A percentile compares a stretch with the other conserved stretches of the same genome.
Conservation (phyloP, 192 early-diverging fungal genomes). For the Backusella tuberculispora region DNA sequence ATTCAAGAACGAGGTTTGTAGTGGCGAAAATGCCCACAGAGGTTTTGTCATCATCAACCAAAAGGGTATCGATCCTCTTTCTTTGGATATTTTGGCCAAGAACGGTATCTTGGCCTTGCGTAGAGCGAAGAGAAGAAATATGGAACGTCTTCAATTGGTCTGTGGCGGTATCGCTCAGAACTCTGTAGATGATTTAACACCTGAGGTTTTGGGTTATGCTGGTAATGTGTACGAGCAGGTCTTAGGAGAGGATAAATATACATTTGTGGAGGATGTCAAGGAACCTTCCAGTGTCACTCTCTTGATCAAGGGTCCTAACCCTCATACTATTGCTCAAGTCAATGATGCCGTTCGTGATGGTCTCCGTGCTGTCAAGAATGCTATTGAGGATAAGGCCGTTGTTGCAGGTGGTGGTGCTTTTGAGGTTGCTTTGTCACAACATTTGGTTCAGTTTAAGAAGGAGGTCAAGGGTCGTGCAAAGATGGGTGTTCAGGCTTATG, state of each 20-base stretch:
- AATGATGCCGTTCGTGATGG: slow-evolving; percentile 99
- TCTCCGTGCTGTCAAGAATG: slow-evolving; percentile 97
- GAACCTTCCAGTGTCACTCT: slow-evolving; percentile 91
- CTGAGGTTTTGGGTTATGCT: slow-evolving; percentile 85
- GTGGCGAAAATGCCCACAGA: slow-evolving; percentile 74
- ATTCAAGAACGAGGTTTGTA: slow-evolving; percentile 93
- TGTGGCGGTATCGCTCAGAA: slow-evolving; percentile 97
- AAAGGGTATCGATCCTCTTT: slow-evolving; percentile 99
- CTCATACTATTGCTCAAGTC: slow-evolving; percentile 91
- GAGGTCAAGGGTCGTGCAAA: slow-evolving; percentile 90
- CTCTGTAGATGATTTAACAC: slow-evolving; percentile 94
- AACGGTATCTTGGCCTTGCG: slow-evolving; percentile 93
- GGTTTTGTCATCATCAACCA: slow-evolving; percentile 98
- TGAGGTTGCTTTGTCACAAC: slow-evolving; percentile 85
- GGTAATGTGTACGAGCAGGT: slow-evolving; percentile 96
- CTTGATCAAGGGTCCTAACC: slow-evolving; percentile 94
- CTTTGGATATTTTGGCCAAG: slow-evolving; percentile 95
- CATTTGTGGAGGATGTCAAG: slow-evolving; percentile 95
- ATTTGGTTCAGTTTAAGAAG: slow-evolving; percentile 88
- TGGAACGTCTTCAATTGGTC: slow-evolving; percentile 96
- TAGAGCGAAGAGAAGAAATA: slow-evolving; percentile 98
- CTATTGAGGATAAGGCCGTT: slow-evolving; percentile 89
- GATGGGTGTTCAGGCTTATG: slow-evolving; percentile 97
- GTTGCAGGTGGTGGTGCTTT: slow-evolving; percentile 97
- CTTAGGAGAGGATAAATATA: slow-evolving; percentile 97